Evolutionary conservation across 176 grass and related monocot genomes (phyloP).

Genomic region (Hordeum vulgare): DNA sequence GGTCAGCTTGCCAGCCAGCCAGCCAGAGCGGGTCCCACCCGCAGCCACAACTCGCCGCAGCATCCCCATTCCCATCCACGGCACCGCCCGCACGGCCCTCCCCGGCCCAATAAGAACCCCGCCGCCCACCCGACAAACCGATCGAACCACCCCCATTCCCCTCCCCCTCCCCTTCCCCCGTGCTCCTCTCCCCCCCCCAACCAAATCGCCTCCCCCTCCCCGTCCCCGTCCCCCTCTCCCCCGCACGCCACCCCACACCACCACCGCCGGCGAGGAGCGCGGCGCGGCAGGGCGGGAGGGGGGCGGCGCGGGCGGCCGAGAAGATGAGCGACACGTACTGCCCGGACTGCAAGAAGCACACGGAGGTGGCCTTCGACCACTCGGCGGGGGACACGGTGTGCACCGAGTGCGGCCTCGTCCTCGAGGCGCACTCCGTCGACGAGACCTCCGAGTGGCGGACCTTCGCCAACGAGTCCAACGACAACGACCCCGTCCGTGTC

Average conservation of each 20-base stretch:
- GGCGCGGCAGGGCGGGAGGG: neutral
- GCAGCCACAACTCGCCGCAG: neutral
- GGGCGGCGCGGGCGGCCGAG: neutral
- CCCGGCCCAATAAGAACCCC: slow-evolving; percentile 16
- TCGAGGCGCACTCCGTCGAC: slow-evolving; percentile 83
- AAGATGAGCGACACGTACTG: slow-evolving; percentile 75
- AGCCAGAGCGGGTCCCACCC: neutral
- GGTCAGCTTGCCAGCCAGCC: too few relatives aligned
- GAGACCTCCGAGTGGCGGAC: slow-evolving; percentile 90
- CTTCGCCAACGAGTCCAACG: slow-evolving; percentile 86
- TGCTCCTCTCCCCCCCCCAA: too few relatives aligned
- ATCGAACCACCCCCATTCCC: neutral
- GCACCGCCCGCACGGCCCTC: neutral
- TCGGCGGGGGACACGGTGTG: slow-evolving; percentile 88
- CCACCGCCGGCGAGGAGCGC: too few relatives aligned
- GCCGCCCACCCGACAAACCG: neutral
- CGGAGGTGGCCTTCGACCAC: slow-evolving; percentile 90
- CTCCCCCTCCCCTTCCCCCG: neutral
- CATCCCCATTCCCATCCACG: neutral
- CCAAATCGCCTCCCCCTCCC: too few relatives aligned
- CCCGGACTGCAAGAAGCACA: slow-evolving; percentile 84
- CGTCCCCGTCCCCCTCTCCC: too few relatives aligned
- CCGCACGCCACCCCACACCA: too few relatives aligned
- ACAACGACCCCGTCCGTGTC: slow-evolving; percentile 85
- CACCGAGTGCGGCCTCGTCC: slow-evolving; percentile 84